Percentiles rank a stretch among this genome's conserved stretches.
Evolutionary conservation across 2,329 filamentous ascomycete species (phyloP).

Genomic region (Hymenoscyphus occultus): DNA sequence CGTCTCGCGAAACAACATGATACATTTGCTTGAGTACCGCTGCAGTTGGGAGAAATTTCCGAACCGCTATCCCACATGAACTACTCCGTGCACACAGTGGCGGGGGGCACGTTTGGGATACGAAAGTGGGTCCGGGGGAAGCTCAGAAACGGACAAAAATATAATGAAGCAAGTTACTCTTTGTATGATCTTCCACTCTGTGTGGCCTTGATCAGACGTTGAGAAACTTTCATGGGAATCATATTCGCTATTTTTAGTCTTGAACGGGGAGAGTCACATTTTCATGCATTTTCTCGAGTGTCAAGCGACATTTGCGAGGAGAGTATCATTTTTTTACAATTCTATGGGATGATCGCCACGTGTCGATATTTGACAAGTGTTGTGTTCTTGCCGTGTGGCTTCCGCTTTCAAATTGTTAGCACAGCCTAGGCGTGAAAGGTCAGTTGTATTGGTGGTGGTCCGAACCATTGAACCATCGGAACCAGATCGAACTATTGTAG

Average conservation of each 20-base stretch:
- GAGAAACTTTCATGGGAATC: neutral
- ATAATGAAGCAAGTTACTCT: neutral
- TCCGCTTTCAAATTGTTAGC: neutral
- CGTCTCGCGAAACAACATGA: slow-evolving; percentile 14
- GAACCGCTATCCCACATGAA: slow-evolving; percentile 3
- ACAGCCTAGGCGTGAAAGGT: neutral
- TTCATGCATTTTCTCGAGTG: neutral
- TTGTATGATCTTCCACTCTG: slow-evolving; percentile 5
- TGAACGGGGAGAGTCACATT: neutral
- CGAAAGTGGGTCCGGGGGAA: neutral
- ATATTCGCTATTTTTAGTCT: neutral
- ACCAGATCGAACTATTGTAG: too few relatives aligned
- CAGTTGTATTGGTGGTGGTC: neutral
- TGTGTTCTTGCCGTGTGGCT: neutral
- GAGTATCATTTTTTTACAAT: neutral
- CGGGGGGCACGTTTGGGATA: slow-evolving; percentile 1
- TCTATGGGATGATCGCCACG: neutral
- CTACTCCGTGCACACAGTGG: slow-evolving; percentile 2
- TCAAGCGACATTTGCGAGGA: neutral
- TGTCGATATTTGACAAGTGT: neutral
- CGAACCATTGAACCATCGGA: neutral
- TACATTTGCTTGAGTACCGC: slow-evolving; percentile 7
- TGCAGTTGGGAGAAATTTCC: slow-evolving; percentile 11
- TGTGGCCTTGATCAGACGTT: neutral
- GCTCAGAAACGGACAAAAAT: neutral